These are phyloP conservation scores for Dioscorea dumetorum DNA, from an alignment of 106 monocot genomes.

Conservation along the genomic window DNA sequence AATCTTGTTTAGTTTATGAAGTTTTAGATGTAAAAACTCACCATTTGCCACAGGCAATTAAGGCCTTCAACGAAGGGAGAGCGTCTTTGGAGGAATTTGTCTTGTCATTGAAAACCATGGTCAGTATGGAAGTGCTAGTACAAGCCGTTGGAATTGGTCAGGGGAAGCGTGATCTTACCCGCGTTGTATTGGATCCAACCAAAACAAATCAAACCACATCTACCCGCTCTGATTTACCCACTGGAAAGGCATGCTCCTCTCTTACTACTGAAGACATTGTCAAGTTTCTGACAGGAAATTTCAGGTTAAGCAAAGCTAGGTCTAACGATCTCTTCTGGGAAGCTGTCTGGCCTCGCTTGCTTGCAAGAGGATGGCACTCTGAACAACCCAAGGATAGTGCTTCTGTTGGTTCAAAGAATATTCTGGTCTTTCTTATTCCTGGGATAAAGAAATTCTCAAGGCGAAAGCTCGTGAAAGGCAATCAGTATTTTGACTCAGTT, in stretches of 20 bases:
- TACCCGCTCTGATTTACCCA: slow-evolving; percentile 43
- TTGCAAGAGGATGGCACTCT: slow-evolving; percentile 77
- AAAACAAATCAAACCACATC: slow-evolving; percentile 23
- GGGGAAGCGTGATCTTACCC: slow-evolving; percentile 72
- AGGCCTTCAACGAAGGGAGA: slow-evolving; percentile 47
- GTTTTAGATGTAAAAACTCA: no score
- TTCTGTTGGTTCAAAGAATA: slow-evolving; percentile 20
- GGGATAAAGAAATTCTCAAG: slow-evolving; percentile 75
- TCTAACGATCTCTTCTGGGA: slow-evolving; percentile 97
- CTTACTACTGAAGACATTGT: slow-evolving; percentile 59
- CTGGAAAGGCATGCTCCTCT: slow-evolving; percentile 70
- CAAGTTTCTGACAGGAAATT: slow-evolving; percentile 79
- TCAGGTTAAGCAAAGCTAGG: slow-evolving; percentile 74
- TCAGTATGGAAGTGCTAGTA: slow-evolving; percentile 45
- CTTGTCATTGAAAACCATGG: slow-evolving; percentile 37
- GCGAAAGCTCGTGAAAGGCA: slow-evolving; percentile 71
- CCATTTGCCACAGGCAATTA: slow-evolving; percentile 28
- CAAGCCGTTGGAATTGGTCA: slow-evolving; percentile 76
- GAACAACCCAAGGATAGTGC: slow-evolving; percentile 61
- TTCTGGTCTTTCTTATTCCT: slow-evolving; percentile 68
- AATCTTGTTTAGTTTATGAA: no score
- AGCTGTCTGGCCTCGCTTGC: slow-evolving; percentile 91
- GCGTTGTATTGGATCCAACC: slow-evolving; percentile 27
- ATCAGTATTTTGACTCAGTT: slow-evolving; percentile 90
- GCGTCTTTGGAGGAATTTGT: slow-evolving; percentile 68